Base-by-base conservation (phyloP, 495 filamentous ascomycete genomes). In the Podospora tetraspora region DNA sequence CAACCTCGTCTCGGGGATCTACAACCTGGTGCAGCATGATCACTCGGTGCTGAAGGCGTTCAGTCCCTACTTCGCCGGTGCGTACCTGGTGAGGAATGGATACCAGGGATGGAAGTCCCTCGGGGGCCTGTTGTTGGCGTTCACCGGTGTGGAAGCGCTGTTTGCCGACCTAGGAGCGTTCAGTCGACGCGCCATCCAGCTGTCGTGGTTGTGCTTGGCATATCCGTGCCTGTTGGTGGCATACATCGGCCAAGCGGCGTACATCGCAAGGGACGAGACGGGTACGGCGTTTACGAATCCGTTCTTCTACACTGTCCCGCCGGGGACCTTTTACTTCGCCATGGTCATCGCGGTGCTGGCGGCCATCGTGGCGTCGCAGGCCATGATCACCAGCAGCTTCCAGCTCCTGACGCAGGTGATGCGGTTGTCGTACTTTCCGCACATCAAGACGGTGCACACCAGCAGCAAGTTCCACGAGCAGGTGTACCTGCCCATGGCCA, bases 111-210 rank as follows among this genome's bases (percentile, higher is more conserved):
- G 90, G 90, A 83, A 78, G 68, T 84, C 81, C 61, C 84, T 92
- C 22, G 90, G 90, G 59, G 90, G 90, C 0, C 84, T 90, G 22
- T 69, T 92, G 10, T 83, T 92, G 4, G 85, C 89, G 0, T 92
- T 92, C 64, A 91, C 90, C 22, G 89, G 89, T 16, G 88, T 91
- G 22, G 90, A 92, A 73, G 89, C 90, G 5, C 78, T 92, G 22
- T 92, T 91, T 70, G 90, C 90, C 2, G 90, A 92, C 69, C 76
- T 92, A 3, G 90, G 90, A 62, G 89, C 90, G n/a, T 92, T 92
- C 75, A 81, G 80, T 69, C 79, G 76, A 59, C 75, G 84, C 58
- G 85, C 90, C 34, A 85, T 90, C 66, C 86, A 90, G 72, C 71
- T 91, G 21, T 88, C 84, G 56, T 90, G 89, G 90, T 70, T 91